These are phyloP conservation scores for Termitomyces sp. DNA, from an alignment of 768 basidiomycete genomes.

Conservation along the genomic window DNA sequence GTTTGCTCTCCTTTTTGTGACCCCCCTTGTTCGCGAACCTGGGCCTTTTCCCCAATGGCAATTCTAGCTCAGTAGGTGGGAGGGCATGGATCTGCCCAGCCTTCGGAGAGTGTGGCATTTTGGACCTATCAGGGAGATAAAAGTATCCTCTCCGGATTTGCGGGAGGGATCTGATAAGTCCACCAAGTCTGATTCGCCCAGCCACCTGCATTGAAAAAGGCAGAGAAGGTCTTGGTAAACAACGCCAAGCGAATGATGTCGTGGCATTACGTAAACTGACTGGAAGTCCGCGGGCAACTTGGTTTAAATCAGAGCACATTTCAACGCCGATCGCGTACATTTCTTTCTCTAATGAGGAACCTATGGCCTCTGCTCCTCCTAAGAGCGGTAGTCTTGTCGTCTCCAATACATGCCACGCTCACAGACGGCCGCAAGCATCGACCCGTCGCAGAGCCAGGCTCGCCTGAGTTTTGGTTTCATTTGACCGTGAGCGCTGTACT, in stretches of 20 bases:
- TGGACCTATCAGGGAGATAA: background rate
- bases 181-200: background rate
- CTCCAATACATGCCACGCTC: constrained; percentile 2
- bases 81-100: constrained; percentile 16
- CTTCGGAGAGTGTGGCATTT: constrained; percentile 13
- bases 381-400: constrained; percentile 2
- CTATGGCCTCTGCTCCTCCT: constrained; percentile 5
- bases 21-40: constrained; percentile 13
- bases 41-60: constrained; percentile 23
- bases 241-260: constrained; percentile 8
- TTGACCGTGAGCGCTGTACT: constrained; percentile 58
- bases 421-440: background rate
- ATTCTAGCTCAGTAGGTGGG: constrained; percentile 13
- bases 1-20: constrained; percentile 22
- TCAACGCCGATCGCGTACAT: background rate
- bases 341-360: constrained; percentile 10
- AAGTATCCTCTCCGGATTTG: background rate
- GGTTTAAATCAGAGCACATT: background rate
- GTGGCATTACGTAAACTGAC: constrained; percentile 6
- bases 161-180: constrained; percentile 2
- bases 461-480: constrained; percentile 72
- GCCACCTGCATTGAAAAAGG: constrained; percentile 6
- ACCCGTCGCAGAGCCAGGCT: constrained; percentile 29
- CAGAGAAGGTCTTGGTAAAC: constrained; percentile 7
- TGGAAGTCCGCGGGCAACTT: background rate